A percentile compares a stretch with the other conserved stretches of the same genome.
phyloP scores from a whole-genome alignment of 257 asterid genomes.

The Misopates orontium region DNA sequence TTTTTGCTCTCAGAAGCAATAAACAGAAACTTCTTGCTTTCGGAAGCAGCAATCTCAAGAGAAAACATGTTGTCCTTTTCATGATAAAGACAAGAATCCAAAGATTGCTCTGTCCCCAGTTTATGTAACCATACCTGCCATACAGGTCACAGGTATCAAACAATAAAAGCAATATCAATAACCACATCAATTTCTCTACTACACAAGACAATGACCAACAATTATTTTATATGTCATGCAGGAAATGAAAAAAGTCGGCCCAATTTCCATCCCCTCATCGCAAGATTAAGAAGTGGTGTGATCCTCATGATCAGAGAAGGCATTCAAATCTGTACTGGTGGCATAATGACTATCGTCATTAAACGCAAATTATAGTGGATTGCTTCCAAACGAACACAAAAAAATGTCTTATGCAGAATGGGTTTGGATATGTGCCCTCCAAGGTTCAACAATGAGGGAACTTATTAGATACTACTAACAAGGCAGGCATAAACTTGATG shows the following conservation, averaged over 20 bases:
- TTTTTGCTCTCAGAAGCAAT: constrained; percentile 79
- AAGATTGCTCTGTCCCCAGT: constrained; percentile 71
- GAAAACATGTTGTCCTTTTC: constrained; percentile 90
- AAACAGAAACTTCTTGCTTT: constrained; percentile 86
- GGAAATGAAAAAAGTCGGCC: constrained; percentile 20
- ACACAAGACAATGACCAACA: neutral
- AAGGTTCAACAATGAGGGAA: neutral
- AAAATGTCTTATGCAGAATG: neutral
- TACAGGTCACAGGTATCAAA: constrained; percentile 16
- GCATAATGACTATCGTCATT: neutral
- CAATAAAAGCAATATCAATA: constrained; percentile 12
- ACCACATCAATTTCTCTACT: neutral
- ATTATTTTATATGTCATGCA: neutral
- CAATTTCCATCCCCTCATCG: constrained; percentile 2
- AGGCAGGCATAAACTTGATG: neutral
- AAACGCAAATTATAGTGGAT: neutral
- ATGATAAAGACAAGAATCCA: constrained; percentile 79
- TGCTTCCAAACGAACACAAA: constrained; percentile 6
- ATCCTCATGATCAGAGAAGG: neutral
- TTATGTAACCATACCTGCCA: constrained; percentile 85
- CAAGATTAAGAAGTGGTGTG: constrained; percentile 11
- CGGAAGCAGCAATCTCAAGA: constrained; percentile 67
- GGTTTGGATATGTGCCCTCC: neutral
- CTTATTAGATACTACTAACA: neutral
- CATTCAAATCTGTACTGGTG: neutral